phyloP scores from a whole-genome alignment of 1,284 basidiomycete genomes.

The Gomphus bonarii region DNA sequence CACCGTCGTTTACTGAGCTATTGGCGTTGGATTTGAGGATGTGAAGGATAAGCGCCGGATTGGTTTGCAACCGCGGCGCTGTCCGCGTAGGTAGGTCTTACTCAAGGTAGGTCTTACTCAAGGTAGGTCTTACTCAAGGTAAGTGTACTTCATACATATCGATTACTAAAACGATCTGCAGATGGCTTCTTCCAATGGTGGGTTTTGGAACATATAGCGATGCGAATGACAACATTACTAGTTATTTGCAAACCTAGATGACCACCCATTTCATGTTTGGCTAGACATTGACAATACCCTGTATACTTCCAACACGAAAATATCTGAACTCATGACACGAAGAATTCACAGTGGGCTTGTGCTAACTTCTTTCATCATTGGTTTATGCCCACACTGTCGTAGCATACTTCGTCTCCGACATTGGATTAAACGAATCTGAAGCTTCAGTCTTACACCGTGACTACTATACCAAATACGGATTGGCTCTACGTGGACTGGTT shows the following conservation, averaged over 20 bases:
- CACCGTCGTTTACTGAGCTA: slow-evolving; percentile 4
- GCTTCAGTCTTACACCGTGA: slow-evolving; percentile 62
- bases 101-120: neutral
- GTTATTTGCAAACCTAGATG: slow-evolving; percentile 36
- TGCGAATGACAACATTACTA: neutral
- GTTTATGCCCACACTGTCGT: slow-evolving; percentile 7
- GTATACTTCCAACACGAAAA: slow-evolving; percentile 65
- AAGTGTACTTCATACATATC: neutral
- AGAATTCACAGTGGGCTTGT: slow-evolving; percentile 56
- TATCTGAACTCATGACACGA: slow-evolving; percentile 70
- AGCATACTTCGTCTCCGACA: slow-evolving; percentile 63
- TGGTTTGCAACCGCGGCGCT: neutral
- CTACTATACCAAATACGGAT: slow-evolving; percentile 76
- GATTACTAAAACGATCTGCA: neutral
- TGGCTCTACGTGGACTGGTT: slow-evolving; percentile 76
- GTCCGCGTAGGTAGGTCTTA: neutral
- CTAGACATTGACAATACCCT: slow-evolving; percentile 86
- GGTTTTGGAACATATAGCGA: neutral
- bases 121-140: neutral
- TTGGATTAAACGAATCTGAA: slow-evolving; percentile 60
- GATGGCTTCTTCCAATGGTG: slow-evolving; percentile 1
- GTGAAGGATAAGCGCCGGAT: neutral
- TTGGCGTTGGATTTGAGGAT: slow-evolving; percentile 6
- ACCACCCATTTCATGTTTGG: slow-evolving; percentile 50
- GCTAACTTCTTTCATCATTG: neutral